These are phyloP conservation scores for Melastoma malabathricum DNA, from an alignment of 345 rosid genomes.

Conservation along the genomic window DNA sequence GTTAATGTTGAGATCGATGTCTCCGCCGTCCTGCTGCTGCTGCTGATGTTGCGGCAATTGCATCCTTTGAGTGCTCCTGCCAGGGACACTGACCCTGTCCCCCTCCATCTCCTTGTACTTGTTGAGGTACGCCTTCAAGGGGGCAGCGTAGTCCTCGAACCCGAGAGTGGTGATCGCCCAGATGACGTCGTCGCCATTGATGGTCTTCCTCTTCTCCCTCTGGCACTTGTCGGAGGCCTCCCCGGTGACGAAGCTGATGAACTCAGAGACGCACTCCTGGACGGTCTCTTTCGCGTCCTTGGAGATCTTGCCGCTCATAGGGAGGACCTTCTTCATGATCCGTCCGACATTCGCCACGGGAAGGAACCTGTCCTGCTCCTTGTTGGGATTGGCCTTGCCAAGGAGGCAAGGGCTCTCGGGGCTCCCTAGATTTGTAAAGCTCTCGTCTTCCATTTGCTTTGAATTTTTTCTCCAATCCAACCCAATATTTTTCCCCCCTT, in stretches of 20 bases:
- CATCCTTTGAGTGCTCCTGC: constrained; percentile 19
- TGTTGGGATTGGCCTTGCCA: constrained; percentile 14
- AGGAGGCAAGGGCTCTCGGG: constrained; percentile 3
- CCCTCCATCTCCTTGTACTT: constrained; percentile 58
- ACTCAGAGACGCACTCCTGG: constrained; percentile 67
- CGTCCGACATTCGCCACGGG: constrained; percentile 72
- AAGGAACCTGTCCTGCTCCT: constrained; percentile 60
- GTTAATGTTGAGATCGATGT: constrained; percentile 14
- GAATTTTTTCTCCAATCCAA: background rate
- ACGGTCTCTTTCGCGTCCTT: constrained; percentile 65
- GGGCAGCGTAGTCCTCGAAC: constrained; percentile 50
- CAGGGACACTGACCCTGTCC: constrained; percentile 46
- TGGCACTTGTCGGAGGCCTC: constrained; percentile 69
- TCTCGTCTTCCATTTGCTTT: constrained; percentile 44
- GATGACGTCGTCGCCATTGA: constrained; percentile 61
- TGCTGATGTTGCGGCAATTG: constrained; percentile 10
- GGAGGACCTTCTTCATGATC: constrained; percentile 64
- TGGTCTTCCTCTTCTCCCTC: constrained; percentile 56
- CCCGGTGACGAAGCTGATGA: constrained; percentile 61
- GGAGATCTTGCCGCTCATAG: constrained; percentile 51
- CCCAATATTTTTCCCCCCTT: background rate
- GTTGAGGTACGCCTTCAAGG: constrained; percentile 38
- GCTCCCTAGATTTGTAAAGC: constrained; percentile 14
- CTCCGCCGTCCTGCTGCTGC: constrained; percentile 7
- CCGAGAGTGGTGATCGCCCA: constrained; percentile 71